phyloP scores from a whole-genome alignment of 371 early-diverging fungal species.

The Capillidium rhysosporum region DNA sequence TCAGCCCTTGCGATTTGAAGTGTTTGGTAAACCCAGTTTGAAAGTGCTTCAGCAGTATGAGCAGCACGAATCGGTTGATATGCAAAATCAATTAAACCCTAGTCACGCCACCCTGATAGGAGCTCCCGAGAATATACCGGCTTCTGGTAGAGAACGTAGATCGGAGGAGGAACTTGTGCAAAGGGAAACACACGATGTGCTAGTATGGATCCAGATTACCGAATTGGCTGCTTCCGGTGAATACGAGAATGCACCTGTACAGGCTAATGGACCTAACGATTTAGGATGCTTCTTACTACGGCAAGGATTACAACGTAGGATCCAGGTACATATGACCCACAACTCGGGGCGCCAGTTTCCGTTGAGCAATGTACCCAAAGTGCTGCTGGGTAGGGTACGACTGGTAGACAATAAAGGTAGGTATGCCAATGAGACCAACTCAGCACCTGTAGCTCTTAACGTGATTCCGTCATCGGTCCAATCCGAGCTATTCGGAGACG shows the following conservation, averaged over 20 bases:
- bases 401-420: slow-evolving; percentile 41
- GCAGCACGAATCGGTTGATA: slow-evolving; percentile 25
- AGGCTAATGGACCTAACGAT: slow-evolving; percentile 24
- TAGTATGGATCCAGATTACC: slow-evolving; percentile 40
- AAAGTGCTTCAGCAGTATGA: slow-evolving; percentile 29
- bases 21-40: slow-evolving; percentile 35
- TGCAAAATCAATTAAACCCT: neutral
- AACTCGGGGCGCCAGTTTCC: slow-evolving; percentile 50
- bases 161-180: slow-evolving; percentile 41
- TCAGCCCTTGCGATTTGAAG: slow-evolving; percentile 29
- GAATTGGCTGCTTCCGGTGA: slow-evolving; percentile 48
- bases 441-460: neutral
- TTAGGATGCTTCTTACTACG: slow-evolving; percentile 48
- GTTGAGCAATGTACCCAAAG: slow-evolving; percentile 28
- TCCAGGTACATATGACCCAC: slow-evolving; percentile 45
- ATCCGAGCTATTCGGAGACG: slow-evolving; percentile 27
- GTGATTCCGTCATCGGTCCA: slow-evolving; percentile 12
- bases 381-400: slow-evolving; percentile 40
- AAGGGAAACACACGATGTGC: slow-evolving; percentile 45
- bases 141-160: slow-evolving; percentile 20
- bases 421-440: neutral
- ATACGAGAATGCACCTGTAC: slow-evolving; percentile 46
- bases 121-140: slow-evolving; percentile 7
- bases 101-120: neutral
- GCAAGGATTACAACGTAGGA: slow-evolving; percentile 70